These are phyloP conservation scores for Pelargonium hybrid DNA, from an alignment of 441 rosid species.

Conservation along the genomic window DNA sequence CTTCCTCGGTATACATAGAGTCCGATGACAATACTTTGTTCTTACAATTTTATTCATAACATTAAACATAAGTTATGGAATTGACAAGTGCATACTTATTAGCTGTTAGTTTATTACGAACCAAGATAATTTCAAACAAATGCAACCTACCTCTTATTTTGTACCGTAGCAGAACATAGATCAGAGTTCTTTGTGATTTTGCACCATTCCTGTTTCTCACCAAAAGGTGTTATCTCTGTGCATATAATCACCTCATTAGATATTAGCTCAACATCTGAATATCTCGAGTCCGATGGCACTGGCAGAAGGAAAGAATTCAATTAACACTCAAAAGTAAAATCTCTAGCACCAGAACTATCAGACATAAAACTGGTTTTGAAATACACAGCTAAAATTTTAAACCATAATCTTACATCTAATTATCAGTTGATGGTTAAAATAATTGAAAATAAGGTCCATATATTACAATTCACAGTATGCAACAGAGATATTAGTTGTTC, in stretches of 20 bases:
- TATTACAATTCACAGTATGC: neutral
- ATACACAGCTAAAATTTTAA: neutral
- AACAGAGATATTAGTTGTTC: neutral
- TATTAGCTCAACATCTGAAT: constrained; percentile 52
- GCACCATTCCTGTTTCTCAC: constrained; percentile 62
- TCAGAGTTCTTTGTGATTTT: constrained; percentile 53
- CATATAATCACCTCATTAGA: constrained; percentile 43
- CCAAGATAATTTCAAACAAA: constrained; percentile 2
- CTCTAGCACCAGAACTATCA: neutral
- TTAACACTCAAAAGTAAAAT: constrained; percentile 1
- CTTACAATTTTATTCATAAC: neutral
- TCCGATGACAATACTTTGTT: neutral
- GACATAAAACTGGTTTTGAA: neutral
- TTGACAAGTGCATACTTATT: neutral
- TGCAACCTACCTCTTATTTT: constrained; percentile 48
- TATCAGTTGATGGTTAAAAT: neutral
- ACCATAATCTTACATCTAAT: neutral
- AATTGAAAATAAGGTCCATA: constrained; percentile 2
- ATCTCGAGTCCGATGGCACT: constrained; percentile 59
- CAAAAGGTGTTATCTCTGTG: constrained; percentile 44
- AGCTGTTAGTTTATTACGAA: neutral
- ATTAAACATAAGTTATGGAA: neutral
- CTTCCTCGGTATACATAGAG: neutral
- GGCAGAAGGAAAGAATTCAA: constrained; percentile 22
- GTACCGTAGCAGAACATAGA: constrained; percentile 47